These are phyloP conservation scores for Plasmodium chabaudi DNA, from an alignment of 169 alveolate genomes.

Conservation along the genomic window DNA sequence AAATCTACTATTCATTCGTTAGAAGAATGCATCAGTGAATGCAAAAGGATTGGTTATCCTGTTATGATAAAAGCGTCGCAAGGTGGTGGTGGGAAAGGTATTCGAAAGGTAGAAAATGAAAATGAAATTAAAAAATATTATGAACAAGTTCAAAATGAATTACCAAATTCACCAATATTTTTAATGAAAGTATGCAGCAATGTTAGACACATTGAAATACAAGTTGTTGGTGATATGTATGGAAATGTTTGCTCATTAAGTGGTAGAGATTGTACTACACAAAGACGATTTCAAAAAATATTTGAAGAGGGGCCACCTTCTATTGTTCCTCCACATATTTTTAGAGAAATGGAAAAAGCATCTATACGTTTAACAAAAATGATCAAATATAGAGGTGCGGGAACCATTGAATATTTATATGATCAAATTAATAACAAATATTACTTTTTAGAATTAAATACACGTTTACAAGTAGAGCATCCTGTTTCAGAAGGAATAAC, in stretches of 20 bases:
- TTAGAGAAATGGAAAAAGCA: slow-evolving; percentile 90
- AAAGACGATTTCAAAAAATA: slow-evolving; percentile 94
- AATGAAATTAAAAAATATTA: slow-evolving; percentile 81
- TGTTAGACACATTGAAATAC: slow-evolving; percentile 92
- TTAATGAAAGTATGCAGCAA: slow-evolving; percentile 84
- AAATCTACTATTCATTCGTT: slow-evolving; percentile 80
- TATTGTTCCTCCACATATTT: slow-evolving; percentile 85
- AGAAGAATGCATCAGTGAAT: slow-evolving; percentile 88
- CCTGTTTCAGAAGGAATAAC: slow-evolving; percentile 95
- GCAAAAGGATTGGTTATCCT: slow-evolving; percentile 94
- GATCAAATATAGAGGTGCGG: slow-evolving; percentile 92
- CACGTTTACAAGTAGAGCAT: slow-evolving; percentile 95
- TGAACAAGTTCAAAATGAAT: slow-evolving; percentile 84
- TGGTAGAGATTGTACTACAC: slow-evolving; percentile 95
- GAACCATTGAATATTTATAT: slow-evolving; percentile 94
- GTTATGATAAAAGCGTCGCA: slow-evolving; percentile 96
- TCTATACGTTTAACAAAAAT: slow-evolving; percentile 91
- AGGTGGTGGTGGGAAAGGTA: slow-evolving; percentile 98
- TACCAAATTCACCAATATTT: slow-evolving; percentile 86
- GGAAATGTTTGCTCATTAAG: slow-evolving; percentile 92
- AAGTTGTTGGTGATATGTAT: slow-evolving; percentile 91
- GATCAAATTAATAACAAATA: slow-evolving; percentile 86
- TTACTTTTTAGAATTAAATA: slow-evolving; percentile 91
- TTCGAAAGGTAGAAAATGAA: slow-evolving; percentile 85
- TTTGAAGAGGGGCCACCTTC: slow-evolving; percentile 94